phyloP scores from a whole-genome alignment of 495 filamentous ascomycete genomes.

The Rhypophila decipiens region DNA sequence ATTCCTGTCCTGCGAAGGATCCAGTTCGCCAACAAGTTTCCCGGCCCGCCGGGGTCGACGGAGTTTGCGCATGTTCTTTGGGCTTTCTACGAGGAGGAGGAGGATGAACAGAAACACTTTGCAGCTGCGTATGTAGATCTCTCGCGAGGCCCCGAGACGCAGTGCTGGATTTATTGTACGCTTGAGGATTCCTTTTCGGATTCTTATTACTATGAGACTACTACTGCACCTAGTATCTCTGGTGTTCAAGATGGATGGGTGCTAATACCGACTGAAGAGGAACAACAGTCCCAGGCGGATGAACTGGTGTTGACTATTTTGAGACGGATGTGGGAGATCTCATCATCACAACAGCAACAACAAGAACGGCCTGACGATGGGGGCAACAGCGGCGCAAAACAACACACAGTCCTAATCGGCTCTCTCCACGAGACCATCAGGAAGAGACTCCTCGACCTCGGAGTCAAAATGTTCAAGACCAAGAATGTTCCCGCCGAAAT shows the following conservation, averaged over 20 bases:
- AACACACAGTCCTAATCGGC: conserved; percentile 21
- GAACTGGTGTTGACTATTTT: background rate
- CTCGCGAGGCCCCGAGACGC: conserved; percentile 50
- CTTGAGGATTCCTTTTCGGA: conserved; percentile 43
- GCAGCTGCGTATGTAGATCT: conserved; percentile 55
- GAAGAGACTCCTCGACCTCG: conserved; percentile 12
- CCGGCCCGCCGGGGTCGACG: conserved; percentile 30
- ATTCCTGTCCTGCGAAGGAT: conserved; percentile 52
- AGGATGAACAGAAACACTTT: conserved; percentile 17
- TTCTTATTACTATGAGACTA: no score
- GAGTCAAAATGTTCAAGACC: conserved; percentile 18
- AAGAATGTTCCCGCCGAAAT: background rate
- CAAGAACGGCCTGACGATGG: background rate
- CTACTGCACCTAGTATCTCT: no score
- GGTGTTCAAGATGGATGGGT: no score
- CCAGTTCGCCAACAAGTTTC: conserved; percentile 42
- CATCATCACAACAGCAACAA: background rate
- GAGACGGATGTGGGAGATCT: background rate
- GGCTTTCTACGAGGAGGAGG: conserved; percentile 18
- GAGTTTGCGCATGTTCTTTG: conserved; percentile 32
- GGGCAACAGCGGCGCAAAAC: no score
- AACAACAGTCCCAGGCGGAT: no score
- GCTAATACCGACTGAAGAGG: no score
- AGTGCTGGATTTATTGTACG: conserved; percentile 54
- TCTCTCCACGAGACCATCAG: conserved; percentile 27